Percentiles rank a stretch among this genome's conserved stretches.
phyloP scores from a whole-genome alignment of 805 yeast species.

The Metschnikowia drakensbergensis region DNA sequence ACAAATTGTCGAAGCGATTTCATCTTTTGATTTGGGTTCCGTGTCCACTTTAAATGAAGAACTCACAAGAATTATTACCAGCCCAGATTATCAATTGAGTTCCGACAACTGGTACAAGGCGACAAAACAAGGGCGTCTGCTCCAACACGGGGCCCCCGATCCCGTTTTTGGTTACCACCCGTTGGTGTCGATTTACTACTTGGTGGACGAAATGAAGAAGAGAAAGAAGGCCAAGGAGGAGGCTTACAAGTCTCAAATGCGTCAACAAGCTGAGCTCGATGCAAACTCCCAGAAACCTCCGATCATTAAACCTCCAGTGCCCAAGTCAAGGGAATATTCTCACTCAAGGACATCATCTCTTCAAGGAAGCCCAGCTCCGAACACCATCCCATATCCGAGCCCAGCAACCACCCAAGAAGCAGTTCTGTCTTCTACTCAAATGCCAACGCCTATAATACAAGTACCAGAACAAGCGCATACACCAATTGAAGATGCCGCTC shows the following conservation, averaged over 20 bases:
- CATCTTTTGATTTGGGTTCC: slow-evolving; percentile 74
- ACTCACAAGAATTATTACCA: slow-evolving; percentile 53
- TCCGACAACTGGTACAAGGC: slow-evolving; percentile 57
- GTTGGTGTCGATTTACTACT: slow-evolving; percentile 75
- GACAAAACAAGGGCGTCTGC: slow-evolving; percentile 34
- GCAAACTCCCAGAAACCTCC: neutral
- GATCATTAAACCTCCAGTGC: neutral
- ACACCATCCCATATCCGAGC: neutral
- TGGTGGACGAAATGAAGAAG: slow-evolving; percentile 79
- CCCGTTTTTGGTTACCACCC: slow-evolving; percentile 91
- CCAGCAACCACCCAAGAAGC: slow-evolving; percentile 5
- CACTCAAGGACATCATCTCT: slow-evolving; percentile 1
- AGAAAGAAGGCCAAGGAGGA: slow-evolving; percentile 63
- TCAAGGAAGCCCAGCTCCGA: slow-evolving; percentile 1
- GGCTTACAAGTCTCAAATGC: slow-evolving; percentile 31
- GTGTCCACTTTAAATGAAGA: slow-evolving; percentile 54
- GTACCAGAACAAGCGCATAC: slow-evolving; percentile 43
- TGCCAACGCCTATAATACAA: slow-evolving; percentile 4
- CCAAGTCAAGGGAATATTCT: neutral
- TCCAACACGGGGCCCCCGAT: slow-evolving; percentile 41
- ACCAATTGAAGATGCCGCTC: slow-evolving; percentile 8
- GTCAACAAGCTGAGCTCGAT: slow-evolving; percentile 17
- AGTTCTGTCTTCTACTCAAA: neutral
- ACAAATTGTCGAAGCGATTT: slow-evolving; percentile 68
- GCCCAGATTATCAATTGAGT: slow-evolving; percentile 63